Conservation (phyloP, 2,329 filamentous ascomycete species). For the Lachnellula subtilissima region DNA sequence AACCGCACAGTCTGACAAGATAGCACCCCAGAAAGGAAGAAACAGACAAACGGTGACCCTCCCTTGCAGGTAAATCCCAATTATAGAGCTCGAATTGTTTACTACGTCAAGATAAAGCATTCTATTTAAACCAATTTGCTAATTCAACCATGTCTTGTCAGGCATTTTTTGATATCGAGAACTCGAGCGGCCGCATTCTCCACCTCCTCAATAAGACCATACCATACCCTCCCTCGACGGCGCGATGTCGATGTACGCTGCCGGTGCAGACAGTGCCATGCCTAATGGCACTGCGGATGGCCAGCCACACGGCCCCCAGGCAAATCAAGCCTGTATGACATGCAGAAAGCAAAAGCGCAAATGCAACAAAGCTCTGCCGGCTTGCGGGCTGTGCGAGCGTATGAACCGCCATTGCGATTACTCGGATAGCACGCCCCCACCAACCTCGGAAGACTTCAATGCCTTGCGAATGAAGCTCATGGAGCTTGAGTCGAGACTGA, state of each 20-base stretch:
- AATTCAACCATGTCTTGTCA: background rate
- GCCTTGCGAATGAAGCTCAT: slow-evolving; percentile 35
- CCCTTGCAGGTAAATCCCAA: background rate
- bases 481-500: slow-evolving; percentile 36
- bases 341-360: slow-evolving; percentile 47
- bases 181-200: background rate
- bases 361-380: slow-evolving; percentile 47
- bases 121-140: background rate
- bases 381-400: slow-evolving; percentile 42
- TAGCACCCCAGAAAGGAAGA: background rate
- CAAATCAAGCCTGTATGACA: slow-evolving; percentile 39
- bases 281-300: slow-evolving; percentile 10
- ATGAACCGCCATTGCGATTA: slow-evolving; percentile 41
- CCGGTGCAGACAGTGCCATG: background rate
- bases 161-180: background rate
- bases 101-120: background rate
- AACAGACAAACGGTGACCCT: background rate
- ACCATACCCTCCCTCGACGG: background rate
- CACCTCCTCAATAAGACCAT: background rate
- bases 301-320: slow-evolving; percentile 21
- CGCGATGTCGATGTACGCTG: slow-evolving; percentile 16
- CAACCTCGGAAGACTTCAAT: slow-evolving; percentile 38
- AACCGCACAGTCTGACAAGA: background rate
- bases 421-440: slow-evolving; percentile 32
- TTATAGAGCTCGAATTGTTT: background rate